Base-by-base conservation (phyloP, 805 yeast species). In the Gaillardinia entomophila region DNA sequence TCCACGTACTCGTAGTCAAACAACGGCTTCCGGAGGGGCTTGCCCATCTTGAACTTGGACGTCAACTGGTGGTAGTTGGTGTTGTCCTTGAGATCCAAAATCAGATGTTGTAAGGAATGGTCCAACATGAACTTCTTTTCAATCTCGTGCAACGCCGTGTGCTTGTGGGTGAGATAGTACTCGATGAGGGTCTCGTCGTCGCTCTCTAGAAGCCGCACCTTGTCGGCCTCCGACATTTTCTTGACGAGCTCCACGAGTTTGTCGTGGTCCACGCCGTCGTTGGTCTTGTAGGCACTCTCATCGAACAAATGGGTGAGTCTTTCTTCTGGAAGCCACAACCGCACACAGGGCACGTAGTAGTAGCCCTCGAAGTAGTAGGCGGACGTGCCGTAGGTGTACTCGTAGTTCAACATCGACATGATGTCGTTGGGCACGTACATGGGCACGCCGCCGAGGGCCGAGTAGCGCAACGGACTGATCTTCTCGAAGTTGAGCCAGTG, bases 401-500 rank as follows among this genome's bases (percentile, higher is more conserved):
- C 47, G 7, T 12, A 16, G 16, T 38, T 36, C 30, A 42, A 32
- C 16, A 36, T 32, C 6, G 33, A 27, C 24, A 34, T 15, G 27
- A 36, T 24, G 23, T 30, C 37, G 19, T 38, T 27, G 5, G 47
- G 47, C 16, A 38, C 30, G 17, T 31, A 38, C 2, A 39, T 36
- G 1, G 43, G 41, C 23, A 36, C 43, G 6, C 43, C 47, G 11
- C 32, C 33, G 3, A 38, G 17, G 31, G 31, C 19, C 5, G 45
- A 16, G 8, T 25, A 23, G 16, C 33, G 32, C 24, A 43, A 33
- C 1, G 41, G 43, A 12, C 35, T 34, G 3, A 43, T 12, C 28
- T 38, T 53, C 27, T 50, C 55, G 27, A 45, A 48, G 27, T 39
- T 43, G 16, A 48, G 34, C 58, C 60, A 56, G 37, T 57, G 63